Base-by-base conservation (phyloP, 2,329 filamentous ascomycete genomes). In the Chrysoporthe deuterocubensis region DNA sequence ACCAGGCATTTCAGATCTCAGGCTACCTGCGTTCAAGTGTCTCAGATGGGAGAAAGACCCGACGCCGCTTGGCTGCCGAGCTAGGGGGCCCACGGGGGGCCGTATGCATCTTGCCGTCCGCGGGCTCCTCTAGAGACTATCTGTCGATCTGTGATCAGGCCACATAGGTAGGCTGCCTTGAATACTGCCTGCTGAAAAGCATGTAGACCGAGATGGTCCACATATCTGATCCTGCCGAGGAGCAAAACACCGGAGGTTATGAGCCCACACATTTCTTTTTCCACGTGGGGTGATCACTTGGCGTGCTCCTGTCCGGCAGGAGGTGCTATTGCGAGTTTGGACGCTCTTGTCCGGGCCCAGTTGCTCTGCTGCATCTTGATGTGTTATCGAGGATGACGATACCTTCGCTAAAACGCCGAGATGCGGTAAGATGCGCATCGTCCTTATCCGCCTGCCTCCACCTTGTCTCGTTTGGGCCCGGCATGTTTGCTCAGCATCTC, bases 11-110 rank as follows among this genome's bases (percentile, higher is more conserved):
- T 54, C 32, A 62, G 56, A 64, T 67, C 62, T 43, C 40, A 64
- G 65, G 67, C 67, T 67, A 67, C 65, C 56, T 69, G 67, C 65
- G 52, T 64, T 64, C n/a, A 48, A 57, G 43, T 52, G 67, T 54
- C 52, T 56, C 61, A 69, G 67, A 67, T 67, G 56, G 16, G 59
- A 60, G 58, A 62, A 64, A 57, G 16, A 66, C 46, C 62, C 64
- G 46, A 52, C 18, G 58, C 64, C 56, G 59, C 60, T 62, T 64
- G 57, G 61, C 34, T 59, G 62, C 48, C 65, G 42, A 69, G 48
- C 48, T 48, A 69, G 67, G 60, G 26, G 26, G 26, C 26, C 26
- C 26, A 26, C 26, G 26, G 26, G 26, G 26, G 54, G 60, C 67
- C 54, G 42, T 46, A 50, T 69, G 67, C 52, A 60, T 61, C 46